Evolutionary conservation across 164 flowering plant species (phyloP), one percentile per base, ranked within the genome.

Genomic region (Taxillus chinensis): DNA sequence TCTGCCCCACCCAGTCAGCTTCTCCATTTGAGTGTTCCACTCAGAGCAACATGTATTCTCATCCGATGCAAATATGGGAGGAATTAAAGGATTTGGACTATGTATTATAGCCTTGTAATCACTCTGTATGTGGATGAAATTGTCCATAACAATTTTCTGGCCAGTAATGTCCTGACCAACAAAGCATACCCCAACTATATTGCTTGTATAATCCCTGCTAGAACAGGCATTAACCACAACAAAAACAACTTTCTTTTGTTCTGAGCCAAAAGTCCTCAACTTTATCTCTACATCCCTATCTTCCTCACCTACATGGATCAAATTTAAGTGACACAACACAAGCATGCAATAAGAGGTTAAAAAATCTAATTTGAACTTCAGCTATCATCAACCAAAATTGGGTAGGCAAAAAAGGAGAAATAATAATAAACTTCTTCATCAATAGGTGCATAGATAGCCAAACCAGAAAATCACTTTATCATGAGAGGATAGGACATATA

Each of bases 81-180:
- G 97, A 58, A 95, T 90, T 73, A 95, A 70, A 68, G 96, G 86
- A 73, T 83, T 90, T 27, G 95, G 99, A 72, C 85, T 95, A 27
- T 95, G 99, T 50, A 95, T 79, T 64, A 95, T 90, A 16, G 92
- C 90, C 79, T 85, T 87, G 77, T 95, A 95, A 72, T 95, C 99
- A 68, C 97, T 95, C 71, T 95, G 93, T 62, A 95, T 89, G 75
- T 79, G 78, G 60, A 93, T 79, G 71, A 89, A 90, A 70, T 90
- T 90, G 76, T 90, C 97, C 96, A 93, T 89, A 10, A 90, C 87
- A 66, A 87, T 67, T 70, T 93, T 93, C 66, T 93, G 96, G 40
- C 83, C 83, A 55, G 99, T 93, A 50, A 93, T 79, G 76, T 93
- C 99, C 71, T 93, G 99, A 73, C 95, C 99, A n/a, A 93, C 90